Evolutionary conservation across 169 alveolate species (phyloP).

Genomic region (Plasmodium gonderi): DNA sequence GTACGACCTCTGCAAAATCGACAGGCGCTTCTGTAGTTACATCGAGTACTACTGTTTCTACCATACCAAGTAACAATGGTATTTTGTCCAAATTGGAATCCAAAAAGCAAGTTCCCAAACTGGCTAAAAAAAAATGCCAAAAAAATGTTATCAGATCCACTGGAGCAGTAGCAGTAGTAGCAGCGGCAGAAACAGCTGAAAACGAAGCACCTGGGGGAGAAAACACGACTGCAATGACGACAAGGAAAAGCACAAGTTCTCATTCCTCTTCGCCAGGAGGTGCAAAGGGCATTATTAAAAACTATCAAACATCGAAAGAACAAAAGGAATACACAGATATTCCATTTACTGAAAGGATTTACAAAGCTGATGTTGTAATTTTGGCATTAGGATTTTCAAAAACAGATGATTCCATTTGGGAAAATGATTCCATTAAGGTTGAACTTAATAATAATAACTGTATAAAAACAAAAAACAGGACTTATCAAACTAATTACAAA

Average conservation of each 20-base stretch:
- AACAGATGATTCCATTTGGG: slow-evolving; percentile 81
- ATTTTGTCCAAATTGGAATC: neutral
- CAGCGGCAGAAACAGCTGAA: neutral
- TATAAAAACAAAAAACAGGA: slow-evolving; percentile 51
- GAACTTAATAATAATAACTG: slow-evolving; percentile 70
- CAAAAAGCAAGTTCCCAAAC: neutral
- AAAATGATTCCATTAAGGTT: slow-evolving; percentile 71
- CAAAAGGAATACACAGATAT: slow-evolving; percentile 68
- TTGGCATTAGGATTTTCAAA: slow-evolving; percentile 80
- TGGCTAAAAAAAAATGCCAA: neutral
- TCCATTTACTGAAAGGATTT: slow-evolving; percentile 76
- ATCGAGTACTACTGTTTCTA: neutral
- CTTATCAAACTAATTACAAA: slow-evolving; percentile 64
- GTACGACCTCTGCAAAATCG: neutral
- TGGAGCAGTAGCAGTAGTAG: neutral
- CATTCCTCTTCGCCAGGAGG: neutral
- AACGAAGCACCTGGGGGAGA: neutral
- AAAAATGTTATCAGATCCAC: neutral
- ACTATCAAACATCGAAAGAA: slow-evolving; percentile 21
- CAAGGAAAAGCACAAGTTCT: neutral
- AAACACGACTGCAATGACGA: slow-evolving; percentile 14
- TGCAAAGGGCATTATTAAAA: slow-evolving; percentile 18
- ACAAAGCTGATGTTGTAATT: slow-evolving; percentile 79
- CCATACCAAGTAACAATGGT: neutral
- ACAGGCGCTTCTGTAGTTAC: neutral